Percentiles rank a stretch among this genome's conserved stretches.
Conservation (phyloP, 2,329 filamentous ascomycete genomes). For the Diplodia sapinea region DNA sequence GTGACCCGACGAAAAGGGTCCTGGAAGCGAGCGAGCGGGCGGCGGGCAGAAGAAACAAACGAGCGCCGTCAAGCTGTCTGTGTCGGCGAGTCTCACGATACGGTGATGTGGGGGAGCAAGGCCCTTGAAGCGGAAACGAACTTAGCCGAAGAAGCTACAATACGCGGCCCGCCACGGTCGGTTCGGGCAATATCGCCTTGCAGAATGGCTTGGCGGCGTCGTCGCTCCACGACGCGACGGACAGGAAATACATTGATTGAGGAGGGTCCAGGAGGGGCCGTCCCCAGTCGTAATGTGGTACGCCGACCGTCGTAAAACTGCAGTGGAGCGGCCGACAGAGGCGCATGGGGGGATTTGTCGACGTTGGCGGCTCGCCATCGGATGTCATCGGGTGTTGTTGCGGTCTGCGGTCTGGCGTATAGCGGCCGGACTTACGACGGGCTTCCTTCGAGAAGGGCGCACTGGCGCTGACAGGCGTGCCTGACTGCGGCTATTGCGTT, state of each 20-base stretch:
- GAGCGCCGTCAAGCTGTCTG: not conserved
- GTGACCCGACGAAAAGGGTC: slow-evolving; percentile 7
- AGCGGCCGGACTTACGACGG: slow-evolving; percentile 17
- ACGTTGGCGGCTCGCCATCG: not conserved
- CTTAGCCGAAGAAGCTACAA: slow-evolving; percentile 6
- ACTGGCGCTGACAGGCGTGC: not conserved
- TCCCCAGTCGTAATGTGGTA: slow-evolving; percentile 1
- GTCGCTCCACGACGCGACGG: not conserved
- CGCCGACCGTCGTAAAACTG: slow-evolving; percentile 5
- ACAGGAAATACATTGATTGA: slow-evolving; percentile 10
- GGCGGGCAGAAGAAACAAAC: not conserved
- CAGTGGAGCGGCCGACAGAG: not conserved
- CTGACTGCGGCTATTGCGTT: slow-evolving; percentile 19
- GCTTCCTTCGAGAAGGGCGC: not conserved
- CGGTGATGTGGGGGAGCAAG: slow-evolving; percentile 13
- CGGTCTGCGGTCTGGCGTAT: slow-evolving; percentile 17
- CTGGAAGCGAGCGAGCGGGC: not conserved
- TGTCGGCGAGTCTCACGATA: not conserved
- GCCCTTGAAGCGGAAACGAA: not conserved
- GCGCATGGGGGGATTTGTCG: slow-evolving; percentile 1
- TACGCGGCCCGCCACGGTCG: slow-evolving; percentile 24
- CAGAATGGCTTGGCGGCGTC: slow-evolving; percentile 3
- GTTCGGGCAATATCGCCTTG: slow-evolving; percentile 25
- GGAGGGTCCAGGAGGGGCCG: slow-evolving; percentile 15
- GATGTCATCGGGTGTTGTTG: not conserved